These are phyloP conservation scores for Lentithecium fluviatile DNA, from an alignment of 495 filamentous ascomycete species.

Conservation along the genomic window DNA sequence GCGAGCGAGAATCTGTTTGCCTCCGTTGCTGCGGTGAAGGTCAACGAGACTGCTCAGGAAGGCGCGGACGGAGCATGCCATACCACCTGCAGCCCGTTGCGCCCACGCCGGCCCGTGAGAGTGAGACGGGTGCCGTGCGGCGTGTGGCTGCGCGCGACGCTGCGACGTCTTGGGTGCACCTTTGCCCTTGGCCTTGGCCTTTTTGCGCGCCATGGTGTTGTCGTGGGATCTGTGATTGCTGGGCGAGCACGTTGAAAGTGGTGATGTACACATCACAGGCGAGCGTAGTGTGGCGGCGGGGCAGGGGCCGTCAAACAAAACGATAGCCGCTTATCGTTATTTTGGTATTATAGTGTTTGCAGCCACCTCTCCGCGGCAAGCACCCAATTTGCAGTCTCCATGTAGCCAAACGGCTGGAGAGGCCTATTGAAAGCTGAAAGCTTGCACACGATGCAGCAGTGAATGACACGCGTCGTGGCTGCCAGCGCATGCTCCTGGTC, in stretches of 20 bases:
- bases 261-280: too few species aligned
- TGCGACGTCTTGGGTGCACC: not conserved
- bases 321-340: constrained; percentile 9
- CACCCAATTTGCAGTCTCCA: too few species aligned
- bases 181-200: not conserved
- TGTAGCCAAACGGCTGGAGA: too few species aligned
- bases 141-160: not conserved
- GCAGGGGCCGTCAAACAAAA: not conserved
- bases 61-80: not conserved
- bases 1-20: constrained; percentile 56
- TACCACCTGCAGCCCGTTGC: not conserved
- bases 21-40: not conserved
- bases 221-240: too few species aligned
- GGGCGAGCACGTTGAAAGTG: too few species aligned
- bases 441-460: too few species aligned
- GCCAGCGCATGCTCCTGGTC: not conserved
- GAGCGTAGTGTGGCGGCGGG: not conserved
- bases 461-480: not conserved
- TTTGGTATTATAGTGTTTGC: not conserved
- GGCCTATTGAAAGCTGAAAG: too few species aligned
- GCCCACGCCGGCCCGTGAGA: not conserved
- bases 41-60: not conserved
- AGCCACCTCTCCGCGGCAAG: not conserved
- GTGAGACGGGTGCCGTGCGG: not conserved
- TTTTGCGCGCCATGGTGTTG: not conserved